A percentile compares a stretch with the other conserved stretches of the same genome.
Conservation (phyloP, 2,329 filamentous ascomycete species). For the Nothophoma quercina region DNA sequence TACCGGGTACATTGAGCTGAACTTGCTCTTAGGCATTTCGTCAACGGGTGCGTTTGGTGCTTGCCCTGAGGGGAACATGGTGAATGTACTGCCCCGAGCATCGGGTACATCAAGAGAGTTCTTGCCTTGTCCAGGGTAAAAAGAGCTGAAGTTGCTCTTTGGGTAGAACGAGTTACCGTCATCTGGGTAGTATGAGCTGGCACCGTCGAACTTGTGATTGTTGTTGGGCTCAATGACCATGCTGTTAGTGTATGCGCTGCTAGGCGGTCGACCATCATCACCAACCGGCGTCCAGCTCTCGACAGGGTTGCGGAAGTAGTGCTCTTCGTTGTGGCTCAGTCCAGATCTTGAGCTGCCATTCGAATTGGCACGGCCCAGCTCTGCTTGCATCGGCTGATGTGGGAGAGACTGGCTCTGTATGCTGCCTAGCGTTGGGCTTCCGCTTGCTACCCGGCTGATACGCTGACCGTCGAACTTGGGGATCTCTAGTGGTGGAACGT, state of each 20-base stretch:
- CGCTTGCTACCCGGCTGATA: constrained; percentile 71
- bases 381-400: constrained; percentile 48
- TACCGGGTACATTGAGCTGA: constrained; percentile 37
- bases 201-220: constrained; percentile 59
- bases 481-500: constrained; percentile 69
- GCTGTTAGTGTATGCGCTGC: constrained; percentile 55
- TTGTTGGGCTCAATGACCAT: constrained; percentile 52
- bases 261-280: constrained; percentile 45
- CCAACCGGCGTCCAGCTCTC: constrained; percentile 49
- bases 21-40: constrained; percentile 30
- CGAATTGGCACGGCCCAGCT: constrained; percentile 48
- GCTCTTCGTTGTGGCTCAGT: constrained; percentile 40
- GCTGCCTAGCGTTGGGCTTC: constrained; percentile 73
- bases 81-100: constrained; percentile 65
- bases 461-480: constrained; percentile 64
- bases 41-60: constrained; percentile 23
- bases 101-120: constrained; percentile 62
- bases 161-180: constrained; percentile 46
- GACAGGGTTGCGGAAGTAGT: constrained; percentile 40
- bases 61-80: constrained; percentile 37
- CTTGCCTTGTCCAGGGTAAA: constrained; percentile 53
- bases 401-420: constrained; percentile 55
- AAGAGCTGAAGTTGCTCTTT: constrained; percentile 64
- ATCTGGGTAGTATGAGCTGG: constrained; percentile 56
- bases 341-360: constrained; percentile 46